A percentile compares a stretch with the other conserved stretches of the same genome.
These are phyloP conservation scores for Plenodomus biglobosus DNA, from an alignment of 2,329 filamentous ascomycete genomes.

Conservation along the genomic window DNA sequence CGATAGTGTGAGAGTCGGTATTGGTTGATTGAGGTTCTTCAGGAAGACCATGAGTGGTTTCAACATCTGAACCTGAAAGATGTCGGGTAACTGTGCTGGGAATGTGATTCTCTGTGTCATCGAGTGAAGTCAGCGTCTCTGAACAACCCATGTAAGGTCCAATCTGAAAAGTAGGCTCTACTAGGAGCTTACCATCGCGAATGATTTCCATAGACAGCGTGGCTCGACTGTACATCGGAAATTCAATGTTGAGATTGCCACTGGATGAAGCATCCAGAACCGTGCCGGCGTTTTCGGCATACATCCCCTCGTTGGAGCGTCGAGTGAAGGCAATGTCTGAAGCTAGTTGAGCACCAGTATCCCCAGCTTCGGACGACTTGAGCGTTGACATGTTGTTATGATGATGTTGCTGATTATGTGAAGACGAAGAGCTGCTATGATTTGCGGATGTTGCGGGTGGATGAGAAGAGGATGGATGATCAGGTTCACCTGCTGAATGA, in stretches of 20 bases:
- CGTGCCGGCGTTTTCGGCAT: slow-evolving; percentile 6
- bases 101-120: slow-evolving; percentile 2
- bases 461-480: slow-evolving; percentile 9
- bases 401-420: slow-evolving; percentile 19
- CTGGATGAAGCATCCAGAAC: slow-evolving; percentile 16
- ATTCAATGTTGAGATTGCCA: slow-evolving; percentile 25
- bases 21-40: background rate
- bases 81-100: slow-evolving; percentile 3
- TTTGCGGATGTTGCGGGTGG: slow-evolving; percentile 12
- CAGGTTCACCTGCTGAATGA: slow-evolving; percentile 2
- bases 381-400: slow-evolving; percentile 31
- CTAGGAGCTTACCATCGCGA: slow-evolving; percentile 35
- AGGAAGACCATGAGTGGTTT: slow-evolving; percentile 7
- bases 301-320: slow-evolving; percentile 15
- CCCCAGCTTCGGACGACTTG: slow-evolving; percentile 15
- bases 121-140: slow-evolving; percentile 16
- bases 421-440: slow-evolving; percentile 16
- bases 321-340: slow-evolving; percentile 16
- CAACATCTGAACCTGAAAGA: slow-evolving; percentile 5
- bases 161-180: too few relatives aligned
- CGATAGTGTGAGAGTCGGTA: background rate
- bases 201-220: slow-evolving; percentile 23
- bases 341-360: slow-evolving; percentile 1
- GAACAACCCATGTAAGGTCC: slow-evolving; percentile 25
- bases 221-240: slow-evolving; percentile 23